Evolutionary conservation across 768 basidiomycete genomes (phyloP).

Genomic region (Pleurotus platypus): DNA sequence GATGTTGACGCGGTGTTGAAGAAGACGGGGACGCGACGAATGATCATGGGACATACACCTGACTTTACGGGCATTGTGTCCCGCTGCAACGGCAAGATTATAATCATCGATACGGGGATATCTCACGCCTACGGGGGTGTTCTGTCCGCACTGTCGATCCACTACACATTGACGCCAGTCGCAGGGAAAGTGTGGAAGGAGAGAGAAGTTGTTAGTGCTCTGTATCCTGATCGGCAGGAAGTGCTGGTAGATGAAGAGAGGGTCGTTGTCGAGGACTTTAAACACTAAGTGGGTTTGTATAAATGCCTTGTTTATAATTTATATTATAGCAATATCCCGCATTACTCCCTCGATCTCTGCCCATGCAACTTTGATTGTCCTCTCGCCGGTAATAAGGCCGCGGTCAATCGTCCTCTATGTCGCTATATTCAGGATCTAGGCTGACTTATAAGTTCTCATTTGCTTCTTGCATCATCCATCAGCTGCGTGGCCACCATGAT

Average conservation of each 20-base stretch:
- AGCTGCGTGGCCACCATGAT: no score
- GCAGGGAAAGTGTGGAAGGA: slow-evolving; percentile 47
- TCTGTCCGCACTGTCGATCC: slow-evolving; percentile 82
- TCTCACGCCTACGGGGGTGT: slow-evolving; percentile 95
- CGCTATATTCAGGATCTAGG: no score
- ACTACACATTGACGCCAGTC: slow-evolving; percentile 75
- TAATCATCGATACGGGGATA: slow-evolving; percentile 99
- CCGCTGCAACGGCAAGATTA: slow-evolving; percentile 86
- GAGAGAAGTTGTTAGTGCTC: slow-evolving; percentile 60
- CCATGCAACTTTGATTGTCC: no score
- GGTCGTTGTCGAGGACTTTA: slow-evolving; percentile 36
- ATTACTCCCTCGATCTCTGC: no score
- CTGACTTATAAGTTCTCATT: no score
- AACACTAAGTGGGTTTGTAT: no score
- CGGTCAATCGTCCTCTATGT: no score
- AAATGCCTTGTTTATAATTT: no score
- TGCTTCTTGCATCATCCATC: no score
- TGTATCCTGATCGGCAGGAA: slow-evolving; percentile 54
- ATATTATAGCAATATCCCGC: no score
- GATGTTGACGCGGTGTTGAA: slow-evolving; percentile 68
- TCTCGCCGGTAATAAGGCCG: no score
- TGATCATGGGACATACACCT: slow-evolving; percentile 98
- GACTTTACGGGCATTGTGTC: slow-evolving; percentile 83
- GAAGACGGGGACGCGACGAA: slow-evolving; percentile 76
- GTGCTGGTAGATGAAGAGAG: slow-evolving; percentile 46